phyloP scores from a whole-genome alignment of 1,284 basidiomycete species.

The Gomphus bonarii region DNA sequence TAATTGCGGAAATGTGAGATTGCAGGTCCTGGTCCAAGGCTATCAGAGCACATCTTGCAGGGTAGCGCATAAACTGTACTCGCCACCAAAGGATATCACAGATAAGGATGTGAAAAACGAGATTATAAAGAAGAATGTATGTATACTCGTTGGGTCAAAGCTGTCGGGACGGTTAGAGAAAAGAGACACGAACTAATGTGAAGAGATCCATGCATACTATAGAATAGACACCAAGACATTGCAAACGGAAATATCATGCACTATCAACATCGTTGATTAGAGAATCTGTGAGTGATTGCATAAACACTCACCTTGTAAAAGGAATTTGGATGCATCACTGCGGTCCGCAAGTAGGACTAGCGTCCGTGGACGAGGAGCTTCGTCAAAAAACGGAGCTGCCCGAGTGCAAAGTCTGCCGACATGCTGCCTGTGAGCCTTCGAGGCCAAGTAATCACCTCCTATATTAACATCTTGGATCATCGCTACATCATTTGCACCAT shows the following conservation, averaged over 20 bases:
- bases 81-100: constrained; percentile 83
- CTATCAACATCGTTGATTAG: constrained; percentile 26
- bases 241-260: constrained; percentile 88
- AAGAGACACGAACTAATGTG: constrained; percentile 4
- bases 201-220: constrained; percentile 51
- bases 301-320: constrained; percentile 77
- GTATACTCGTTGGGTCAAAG: constrained; percentile 94
- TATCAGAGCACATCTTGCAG: constrained; percentile 20
- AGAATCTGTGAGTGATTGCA: not conserved
- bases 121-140: constrained; percentile 84
- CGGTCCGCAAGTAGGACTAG: constrained; percentile 93
- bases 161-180: constrained; percentile 28
- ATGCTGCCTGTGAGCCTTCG: constrained; percentile 98
- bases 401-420: constrained; percentile 98
- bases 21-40: constrained; percentile 95
- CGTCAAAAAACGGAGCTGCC: constrained; percentile 91
- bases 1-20: constrained; percentile 86
- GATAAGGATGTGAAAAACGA: constrained; percentile 88
- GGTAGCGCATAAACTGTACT: constrained; percentile 16
- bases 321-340: constrained; percentile 97
- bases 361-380: constrained; percentile 91
- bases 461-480: constrained; percentile 99
- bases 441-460: constrained; percentile 87
- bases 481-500: constrained; percentile 92
- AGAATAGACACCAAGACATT: constrained; percentile 92